These are phyloP conservation scores for Eragrostis curvula DNA, from an alignment of 176 grass and related monocot species.

Conservation along the genomic window DNA sequence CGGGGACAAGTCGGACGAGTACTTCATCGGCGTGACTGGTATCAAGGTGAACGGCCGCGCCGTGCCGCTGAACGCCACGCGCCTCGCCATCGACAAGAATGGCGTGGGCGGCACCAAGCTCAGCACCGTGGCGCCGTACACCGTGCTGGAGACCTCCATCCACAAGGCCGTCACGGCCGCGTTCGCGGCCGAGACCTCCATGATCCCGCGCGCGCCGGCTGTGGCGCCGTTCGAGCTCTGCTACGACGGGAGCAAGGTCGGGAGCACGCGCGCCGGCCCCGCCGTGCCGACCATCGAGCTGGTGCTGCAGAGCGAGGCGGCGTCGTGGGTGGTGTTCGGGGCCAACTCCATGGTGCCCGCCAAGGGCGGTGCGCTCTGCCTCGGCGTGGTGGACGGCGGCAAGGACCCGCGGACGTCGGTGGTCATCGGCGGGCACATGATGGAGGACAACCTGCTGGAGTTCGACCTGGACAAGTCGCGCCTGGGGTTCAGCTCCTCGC, in stretches of 20 bases:
- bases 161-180: conserved; percentile 59
- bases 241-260: conserved; percentile 58
- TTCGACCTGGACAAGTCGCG: conserved; percentile 65
- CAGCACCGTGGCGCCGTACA: conserved; percentile 72
- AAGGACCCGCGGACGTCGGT: conserved; percentile 53
- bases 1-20: conserved; percentile 69
- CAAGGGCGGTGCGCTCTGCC: conserved; percentile 50
- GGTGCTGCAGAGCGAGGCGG: conserved; percentile 50
- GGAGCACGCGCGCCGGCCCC: conserved; percentile 58
- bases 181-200: conserved; percentile 49
- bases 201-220: conserved; percentile 39
- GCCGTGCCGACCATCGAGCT: conserved; percentile 69
- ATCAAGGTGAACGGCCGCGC: conserved; percentile 63
- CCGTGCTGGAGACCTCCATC: conserved; percentile 67
- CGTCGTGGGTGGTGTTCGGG: conserved; percentile 67
- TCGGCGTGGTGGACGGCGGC: conserved; percentile 74
- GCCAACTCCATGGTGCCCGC: conserved; percentile 71
- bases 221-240: conserved; percentile 70
- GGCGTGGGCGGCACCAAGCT: conserved; percentile 73
- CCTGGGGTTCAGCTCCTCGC: conserved; percentile 75
- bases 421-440: conserved; percentile 68
- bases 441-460: conserved; percentile 83
- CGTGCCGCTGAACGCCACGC: conserved; percentile 57
- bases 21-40: conserved; percentile 70
- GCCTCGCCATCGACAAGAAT: conserved; percentile 61